These are phyloP conservation scores for Metschnikowia shivogae DNA, from an alignment of 805 yeast species.

Conservation along the genomic window DNA sequence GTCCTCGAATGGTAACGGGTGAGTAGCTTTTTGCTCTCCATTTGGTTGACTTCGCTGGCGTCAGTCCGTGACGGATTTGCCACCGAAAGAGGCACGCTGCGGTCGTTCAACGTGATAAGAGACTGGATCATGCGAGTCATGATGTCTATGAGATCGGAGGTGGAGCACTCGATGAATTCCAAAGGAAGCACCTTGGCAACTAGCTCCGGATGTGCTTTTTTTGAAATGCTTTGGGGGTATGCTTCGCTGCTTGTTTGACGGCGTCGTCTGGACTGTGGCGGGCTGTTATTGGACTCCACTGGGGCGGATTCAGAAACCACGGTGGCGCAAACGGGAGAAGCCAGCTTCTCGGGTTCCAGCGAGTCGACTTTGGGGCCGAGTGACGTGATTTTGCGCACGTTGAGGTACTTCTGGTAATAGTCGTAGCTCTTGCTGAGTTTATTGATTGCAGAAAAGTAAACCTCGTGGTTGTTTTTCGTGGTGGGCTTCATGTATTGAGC, in stretches of 20 bases:
- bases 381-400: neutral
- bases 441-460: constrained; percentile 11
- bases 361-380: neutral
- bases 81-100: constrained; percentile 33
- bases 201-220: constrained; percentile 15
- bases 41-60: constrained; percentile 21
- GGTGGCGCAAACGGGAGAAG: neutral
- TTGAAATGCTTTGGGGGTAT: constrained; percentile 4
- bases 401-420: constrained; percentile 16
- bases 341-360: constrained; percentile 1
- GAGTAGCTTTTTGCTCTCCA: constrained; percentile 30
- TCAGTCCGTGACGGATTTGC: constrained; percentile 22
- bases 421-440: constrained; percentile 12
- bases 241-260: constrained; percentile 8
- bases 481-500: constrained; percentile 17
- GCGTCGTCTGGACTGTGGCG: constrained; percentile 7
- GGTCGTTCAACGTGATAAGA: constrained; percentile 72
- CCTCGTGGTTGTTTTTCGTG: constrained; percentile 10
- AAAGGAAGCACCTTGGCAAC: constrained; percentile 34
- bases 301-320: neutral
- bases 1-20: constrained; percentile 93
- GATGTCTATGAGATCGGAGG: constrained; percentile 64
- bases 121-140: constrained; percentile 79
- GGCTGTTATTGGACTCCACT: neutral
- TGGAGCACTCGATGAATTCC: constrained; percentile 60